Conservation (phyloP, 2,329 filamentous ascomycete genomes). For the Calonectria montana region DNA sequence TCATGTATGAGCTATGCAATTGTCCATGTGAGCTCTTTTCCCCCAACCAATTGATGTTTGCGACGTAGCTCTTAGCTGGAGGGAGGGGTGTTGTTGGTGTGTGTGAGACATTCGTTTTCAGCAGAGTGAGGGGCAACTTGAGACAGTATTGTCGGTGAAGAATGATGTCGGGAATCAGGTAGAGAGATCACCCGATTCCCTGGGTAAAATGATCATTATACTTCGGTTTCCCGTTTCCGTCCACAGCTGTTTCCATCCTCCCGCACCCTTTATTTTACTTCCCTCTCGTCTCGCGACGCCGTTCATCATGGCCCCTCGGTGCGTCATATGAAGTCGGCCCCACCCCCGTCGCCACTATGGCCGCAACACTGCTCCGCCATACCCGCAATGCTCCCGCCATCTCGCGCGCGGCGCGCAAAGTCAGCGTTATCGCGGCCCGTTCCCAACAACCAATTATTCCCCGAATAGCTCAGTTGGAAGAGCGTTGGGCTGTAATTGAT, state of each 20-base stretch:
- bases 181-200: background rate
- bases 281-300: background rate
- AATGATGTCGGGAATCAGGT: background rate
- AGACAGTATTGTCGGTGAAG: constrained; percentile 5
- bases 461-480: constrained; percentile 37
- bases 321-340: background rate
- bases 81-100: background rate
- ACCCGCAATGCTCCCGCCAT: background rate
- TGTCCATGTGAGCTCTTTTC: background rate
- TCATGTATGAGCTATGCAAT: background rate
- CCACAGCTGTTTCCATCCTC: background rate
- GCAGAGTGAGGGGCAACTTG: background rate
- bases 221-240: background rate
- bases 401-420: background rate
- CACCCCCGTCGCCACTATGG: background rate
- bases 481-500: constrained; percentile 33
- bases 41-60: background rate
- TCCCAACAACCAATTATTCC: constrained; percentile 24
- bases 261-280: background rate
- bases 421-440: background rate
- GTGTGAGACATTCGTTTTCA: constrained; percentile 3
- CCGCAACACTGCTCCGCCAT: background rate
- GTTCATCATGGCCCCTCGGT: background rate
- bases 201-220: background rate
- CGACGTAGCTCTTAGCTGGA: background rate